Evolutionary conservation across 805 yeast genomes (phyloP).

Genomic region (Pachysolen tannophilus): DNA sequence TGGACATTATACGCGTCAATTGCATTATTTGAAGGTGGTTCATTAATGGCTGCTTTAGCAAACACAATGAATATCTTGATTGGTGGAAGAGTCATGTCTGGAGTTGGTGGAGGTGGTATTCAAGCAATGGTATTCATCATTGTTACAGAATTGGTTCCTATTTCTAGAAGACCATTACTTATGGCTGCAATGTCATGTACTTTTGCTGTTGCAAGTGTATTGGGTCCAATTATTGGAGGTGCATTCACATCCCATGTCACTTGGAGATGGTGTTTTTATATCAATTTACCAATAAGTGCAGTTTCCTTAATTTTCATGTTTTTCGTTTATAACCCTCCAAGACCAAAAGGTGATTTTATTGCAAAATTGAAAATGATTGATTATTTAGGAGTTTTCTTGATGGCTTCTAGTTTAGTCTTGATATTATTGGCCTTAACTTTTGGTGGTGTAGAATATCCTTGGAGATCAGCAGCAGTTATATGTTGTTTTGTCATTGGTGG

Average conservation of each 20-base stretch:
- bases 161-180: constrained; percentile 28
- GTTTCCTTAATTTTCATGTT: constrained; percentile 29
- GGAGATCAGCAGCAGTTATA: constrained; percentile 50
- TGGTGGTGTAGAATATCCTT: constrained; percentile 43
- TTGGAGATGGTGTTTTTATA: constrained; percentile 78
- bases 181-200: constrained; percentile 31
- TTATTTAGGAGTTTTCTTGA: constrained; percentile 36
- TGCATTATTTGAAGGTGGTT: constrained; percentile 52
- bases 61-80: constrained; percentile 50
- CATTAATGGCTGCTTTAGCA: constrained; percentile 50
- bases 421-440: constrained; percentile 42
- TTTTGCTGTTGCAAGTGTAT: constrained; percentile 41
- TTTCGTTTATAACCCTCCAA: constrained; percentile 38
- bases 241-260: constrained; percentile 47
- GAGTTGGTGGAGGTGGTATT: constrained; percentile 66
- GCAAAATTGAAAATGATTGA: constrained; percentile 45
- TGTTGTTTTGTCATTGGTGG: constrained; percentile 40
- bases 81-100: constrained; percentile 65
- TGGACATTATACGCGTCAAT: constrained; percentile 39
- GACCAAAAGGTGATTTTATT: constrained; percentile 27
- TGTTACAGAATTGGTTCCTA: constrained; percentile 46
- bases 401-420: constrained; percentile 35
- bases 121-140: constrained; percentile 50
- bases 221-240: constrained; percentile 65
- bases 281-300: constrained; percentile 64